Base-by-base conservation (phyloP, 495 filamentous ascomycete genomes). In the Penicillium cinerascens region DNA sequence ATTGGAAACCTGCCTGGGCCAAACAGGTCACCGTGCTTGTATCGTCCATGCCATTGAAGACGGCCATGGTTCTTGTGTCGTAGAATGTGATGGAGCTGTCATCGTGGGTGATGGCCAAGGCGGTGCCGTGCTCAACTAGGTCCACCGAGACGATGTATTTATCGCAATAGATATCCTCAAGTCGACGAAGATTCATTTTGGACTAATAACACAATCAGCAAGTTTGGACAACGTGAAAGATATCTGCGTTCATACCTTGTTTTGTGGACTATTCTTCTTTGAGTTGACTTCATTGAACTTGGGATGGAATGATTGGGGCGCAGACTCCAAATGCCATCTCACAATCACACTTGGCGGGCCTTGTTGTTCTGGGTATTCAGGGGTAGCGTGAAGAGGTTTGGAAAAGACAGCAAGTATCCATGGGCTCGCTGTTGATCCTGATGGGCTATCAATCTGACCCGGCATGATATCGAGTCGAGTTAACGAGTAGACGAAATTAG, bases 71-170 rank as follows among this genome's bases (percentile, higher is more conserved):
- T 47, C 75, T 71, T 10, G 88, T 79, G 52, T 93, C 85, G 42
- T 89, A 83, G 64, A 91, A 89, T 44, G 90, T 80, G 23, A 92
- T 74, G 0, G 85, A 86, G 15, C 89, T 88, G 58, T 93, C 90
- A 56, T 85, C 86, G 46, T 85, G 85, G 10, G 77, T 77, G 46
- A 95, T 70, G 40, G 83, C 85, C 2, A 95, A 54, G 8, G 86
- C 74, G 44, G 80, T 87, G 36, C 84, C 83, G 39, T 84, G 79
- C 60, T 87, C 84, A 13, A 87, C 70, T 7, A 81, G 68, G 36
- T 84, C 78, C 13, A 91, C 71, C 0, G 79, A 80, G n/a, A 92
- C 63, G n/a, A 91, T 67, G 44, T 87, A 72, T 53, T 85, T 88
- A 42, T 85, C 78, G 16, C 85, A 70, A 3, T 80, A 62, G 7